Conservation (phyloP, 306 rosid genomes). For the Corylus heterophylla region DNA sequence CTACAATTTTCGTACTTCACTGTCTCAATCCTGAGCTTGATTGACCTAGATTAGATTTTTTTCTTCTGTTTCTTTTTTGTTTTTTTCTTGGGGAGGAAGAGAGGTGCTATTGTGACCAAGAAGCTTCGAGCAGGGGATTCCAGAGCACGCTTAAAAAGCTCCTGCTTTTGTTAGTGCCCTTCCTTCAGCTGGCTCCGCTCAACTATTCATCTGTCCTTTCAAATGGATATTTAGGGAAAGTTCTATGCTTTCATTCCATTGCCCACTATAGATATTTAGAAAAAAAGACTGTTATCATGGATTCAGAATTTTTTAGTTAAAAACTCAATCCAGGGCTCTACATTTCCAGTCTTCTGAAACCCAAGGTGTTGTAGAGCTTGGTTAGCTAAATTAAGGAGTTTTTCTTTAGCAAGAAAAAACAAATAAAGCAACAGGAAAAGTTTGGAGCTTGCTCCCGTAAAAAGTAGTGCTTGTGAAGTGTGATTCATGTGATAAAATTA, state of each 20-base stretch:
- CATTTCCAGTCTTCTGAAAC: neutral
- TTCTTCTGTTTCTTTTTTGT: neutral
- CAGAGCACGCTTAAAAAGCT: neutral
- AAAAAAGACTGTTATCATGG: neutral
- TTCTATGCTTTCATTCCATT: neutral
- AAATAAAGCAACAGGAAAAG: neutral
- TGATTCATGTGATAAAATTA: neutral
- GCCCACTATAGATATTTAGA: neutral
- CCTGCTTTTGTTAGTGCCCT: neutral
- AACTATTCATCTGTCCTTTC: neutral
- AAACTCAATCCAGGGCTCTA: neutral
- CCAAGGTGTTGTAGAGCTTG: neutral
- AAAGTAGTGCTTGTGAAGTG: neutral
- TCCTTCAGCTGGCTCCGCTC: neutral
- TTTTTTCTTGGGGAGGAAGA: neutral
- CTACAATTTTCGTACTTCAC: neutral
- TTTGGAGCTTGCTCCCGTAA: neutral
- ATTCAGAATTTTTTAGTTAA: neutral
- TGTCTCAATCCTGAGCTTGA: neutral
- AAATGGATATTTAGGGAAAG: neutral
- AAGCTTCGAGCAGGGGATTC: neutral
- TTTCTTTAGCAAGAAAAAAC: slow-evolving; percentile 1
- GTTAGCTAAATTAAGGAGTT: neutral
- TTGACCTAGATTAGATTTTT: neutral
- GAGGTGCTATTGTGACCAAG: neutral